Evolutionary conservation across 352 stramenopile genomes (phyloP).

Genomic region (Globisporangium camurandrum): DNA sequence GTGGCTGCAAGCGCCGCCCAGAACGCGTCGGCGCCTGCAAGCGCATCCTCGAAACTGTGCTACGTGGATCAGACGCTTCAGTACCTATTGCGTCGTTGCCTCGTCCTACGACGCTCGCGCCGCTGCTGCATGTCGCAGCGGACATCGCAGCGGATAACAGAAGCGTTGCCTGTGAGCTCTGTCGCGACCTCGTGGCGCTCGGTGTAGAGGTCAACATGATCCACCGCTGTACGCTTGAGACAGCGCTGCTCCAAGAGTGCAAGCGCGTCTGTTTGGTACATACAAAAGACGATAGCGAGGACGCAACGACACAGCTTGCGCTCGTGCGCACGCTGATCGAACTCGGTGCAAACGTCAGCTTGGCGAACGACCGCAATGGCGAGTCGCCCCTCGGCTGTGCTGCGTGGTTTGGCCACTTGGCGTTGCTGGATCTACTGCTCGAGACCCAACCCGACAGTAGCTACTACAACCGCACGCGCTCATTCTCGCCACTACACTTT

Average conservation of each 20-base stretch:
- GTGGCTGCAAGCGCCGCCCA: conserved; percentile 8
- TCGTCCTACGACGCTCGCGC: conserved; percentile 1
- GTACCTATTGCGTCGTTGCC: not conserved
- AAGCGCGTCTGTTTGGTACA: conserved; percentile 30
- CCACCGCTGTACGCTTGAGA: conserved; percentile 29
- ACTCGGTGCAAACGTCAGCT: conserved; percentile 39
- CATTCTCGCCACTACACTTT: conserved; percentile 55
- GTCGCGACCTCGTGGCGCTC: conserved; percentile 25
- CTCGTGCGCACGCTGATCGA: conserved; percentile 41
- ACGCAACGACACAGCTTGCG: conserved; percentile 18
- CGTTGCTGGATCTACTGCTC: conserved; percentile 40
- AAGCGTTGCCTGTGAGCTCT: conserved; percentile 47
- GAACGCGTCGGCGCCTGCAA: conserved; percentile 7
- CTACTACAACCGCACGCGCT: conserved; percentile 24
- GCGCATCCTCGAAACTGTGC: conserved; percentile 9
- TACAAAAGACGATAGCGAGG: not conserved
- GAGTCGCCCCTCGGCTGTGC: conserved; percentile 47
- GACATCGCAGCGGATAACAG: conserved; percentile 34
- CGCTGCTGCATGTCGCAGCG: conserved; percentile 43
- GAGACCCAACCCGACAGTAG: conserved; percentile 35
- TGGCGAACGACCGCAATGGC: conserved; percentile 39
- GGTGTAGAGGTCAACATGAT: conserved; percentile 44
- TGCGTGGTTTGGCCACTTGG: conserved; percentile 36
- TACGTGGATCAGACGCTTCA: no score
- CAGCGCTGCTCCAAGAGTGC: conserved; percentile 46